These are phyloP conservation scores for Pleurotus salmoneostramineus DNA, from an alignment of 768 basidiomycete genomes.

Conservation along the genomic window DNA sequence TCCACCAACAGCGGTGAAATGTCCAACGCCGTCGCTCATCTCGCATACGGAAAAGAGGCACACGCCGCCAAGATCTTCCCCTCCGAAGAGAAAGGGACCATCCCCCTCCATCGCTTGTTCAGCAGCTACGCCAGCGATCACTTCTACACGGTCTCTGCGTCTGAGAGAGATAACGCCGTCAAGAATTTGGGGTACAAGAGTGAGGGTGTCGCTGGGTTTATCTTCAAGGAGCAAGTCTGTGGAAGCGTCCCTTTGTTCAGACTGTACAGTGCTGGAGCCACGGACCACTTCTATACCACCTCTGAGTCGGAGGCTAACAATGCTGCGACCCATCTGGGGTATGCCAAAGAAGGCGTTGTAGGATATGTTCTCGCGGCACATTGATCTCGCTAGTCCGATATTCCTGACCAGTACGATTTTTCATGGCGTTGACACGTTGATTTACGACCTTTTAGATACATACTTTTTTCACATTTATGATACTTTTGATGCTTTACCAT, in stretches of 20 bases:
- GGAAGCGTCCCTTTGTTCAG: constrained; percentile 1
- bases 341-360: background rate
- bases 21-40: background rate
- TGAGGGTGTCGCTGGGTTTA: constrained; percentile 8
- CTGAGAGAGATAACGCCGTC: constrained; percentile 6
- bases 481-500: no score
- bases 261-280: background rate
- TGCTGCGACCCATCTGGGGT: background rate
- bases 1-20: background rate
- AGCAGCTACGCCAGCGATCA: constrained; percentile 7
- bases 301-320: background rate
- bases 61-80: constrained; percentile 3
- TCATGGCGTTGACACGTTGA: background rate
- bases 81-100: constrained; percentile 6
- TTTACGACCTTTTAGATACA: no score
- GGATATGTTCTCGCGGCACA: background rate
- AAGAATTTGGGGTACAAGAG: constrained; percentile 1
- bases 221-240: constrained; percentile 3
- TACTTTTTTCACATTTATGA: no score
- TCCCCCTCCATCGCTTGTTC: constrained; percentile 12
- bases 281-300: constrained; percentile 4
- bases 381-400: background rate
- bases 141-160: constrained; percentile 11
- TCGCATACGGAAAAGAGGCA: background rate
- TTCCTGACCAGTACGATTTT: background rate